Base-by-base conservation (phyloP, 345 rosid species). In the Eutrema yunnanense region DNA sequence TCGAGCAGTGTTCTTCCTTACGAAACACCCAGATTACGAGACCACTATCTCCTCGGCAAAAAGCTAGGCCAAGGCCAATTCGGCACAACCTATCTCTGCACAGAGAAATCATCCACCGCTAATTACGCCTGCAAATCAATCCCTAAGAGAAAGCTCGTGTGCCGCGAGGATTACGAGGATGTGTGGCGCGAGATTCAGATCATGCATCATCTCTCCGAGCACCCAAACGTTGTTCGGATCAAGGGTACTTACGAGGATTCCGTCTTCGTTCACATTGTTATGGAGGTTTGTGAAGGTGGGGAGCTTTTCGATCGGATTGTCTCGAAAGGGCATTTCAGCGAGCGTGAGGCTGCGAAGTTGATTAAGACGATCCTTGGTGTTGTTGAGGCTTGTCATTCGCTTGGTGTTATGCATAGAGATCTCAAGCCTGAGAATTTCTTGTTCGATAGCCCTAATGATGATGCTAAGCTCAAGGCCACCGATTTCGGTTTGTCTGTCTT, bases 151-250 rank as follows among this genome's bases (percentile, higher is more conserved):
- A 94, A 94, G 74, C 95, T 94, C 19, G 72, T 94, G 0, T 94
- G 98, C 80, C 88, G 83, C 26, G 98, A 94, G 75, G 98, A 91
- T 64, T 94, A 87, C 65, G 98, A 94, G 36, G 98, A 94, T 54
- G 98, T 94, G 0, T 89, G 97, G 96, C 57, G 96, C 19, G 98
- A 94, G 88, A 92, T 94, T 80, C 98, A 94, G 90, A 94, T 94
- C 86, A 94, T 94, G 98, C 98, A 94, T 67, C 98, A 94, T 56
- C 76, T 94, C 19, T 89, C 97, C 0, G 98, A 86, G 69, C 96
- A 94, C 67, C 87, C 76, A 6, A 84, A 86, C 59, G 97, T 94
- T 5, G 98, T 94, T 22, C 87, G 71, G 72, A 91, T 94, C 79
- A 86, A 86, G 72, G 97, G 89, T 14, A 91, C 98, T 3, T 94